phyloP scores from a whole-genome alignment of 495 filamentous ascomycete genomes.

The Podospora appendiculata region DNA sequence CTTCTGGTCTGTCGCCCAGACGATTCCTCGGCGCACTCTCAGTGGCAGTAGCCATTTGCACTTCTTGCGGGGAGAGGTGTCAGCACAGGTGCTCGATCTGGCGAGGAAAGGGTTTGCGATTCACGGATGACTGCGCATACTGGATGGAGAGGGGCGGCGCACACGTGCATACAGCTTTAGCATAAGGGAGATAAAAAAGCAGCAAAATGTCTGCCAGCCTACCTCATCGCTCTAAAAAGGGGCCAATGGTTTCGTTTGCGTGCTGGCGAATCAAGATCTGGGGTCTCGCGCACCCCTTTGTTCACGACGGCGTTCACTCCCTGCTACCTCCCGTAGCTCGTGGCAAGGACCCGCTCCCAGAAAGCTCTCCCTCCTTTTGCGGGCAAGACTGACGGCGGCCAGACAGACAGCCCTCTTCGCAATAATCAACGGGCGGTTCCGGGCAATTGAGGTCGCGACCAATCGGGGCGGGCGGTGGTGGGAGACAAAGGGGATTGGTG shows the following conservation, averaged over 20 bases:
- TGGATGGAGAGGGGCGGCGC: too few species aligned
- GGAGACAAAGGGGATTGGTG: background rate
- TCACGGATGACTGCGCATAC: background rate
- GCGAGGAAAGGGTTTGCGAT: too few species aligned
- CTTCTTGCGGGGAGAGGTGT: slow-evolving; percentile 19
- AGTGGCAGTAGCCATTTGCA: slow-evolving; percentile 41
- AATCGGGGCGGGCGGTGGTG: background rate
- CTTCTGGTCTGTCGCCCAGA: slow-evolving; percentile 27
- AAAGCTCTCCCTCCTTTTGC: background rate
- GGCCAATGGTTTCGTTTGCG: slow-evolving; percentile 7
- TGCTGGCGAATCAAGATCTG: slow-evolving; percentile 4
- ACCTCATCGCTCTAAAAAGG: slow-evolving; percentile 17
- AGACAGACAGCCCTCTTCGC: background rate
- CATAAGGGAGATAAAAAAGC: too few species aligned
- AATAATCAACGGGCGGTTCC: background rate
- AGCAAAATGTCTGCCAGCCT: slow-evolving; percentile 1
- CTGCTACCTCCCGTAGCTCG: slow-evolving; percentile 11
- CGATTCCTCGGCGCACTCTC: slow-evolving; percentile 37
- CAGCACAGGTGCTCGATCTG: background rate
- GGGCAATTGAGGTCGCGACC: background rate
- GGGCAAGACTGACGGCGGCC: background rate
- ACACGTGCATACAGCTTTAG: too few species aligned
- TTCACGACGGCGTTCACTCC: slow-evolving; percentile 10
- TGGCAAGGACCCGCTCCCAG: slow-evolving; percentile 14
- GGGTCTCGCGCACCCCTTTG: slow-evolving; percentile 5